Base-by-base conservation (phyloP, 192 early-diverging fungal species). In the Podila horticola region DNA sequence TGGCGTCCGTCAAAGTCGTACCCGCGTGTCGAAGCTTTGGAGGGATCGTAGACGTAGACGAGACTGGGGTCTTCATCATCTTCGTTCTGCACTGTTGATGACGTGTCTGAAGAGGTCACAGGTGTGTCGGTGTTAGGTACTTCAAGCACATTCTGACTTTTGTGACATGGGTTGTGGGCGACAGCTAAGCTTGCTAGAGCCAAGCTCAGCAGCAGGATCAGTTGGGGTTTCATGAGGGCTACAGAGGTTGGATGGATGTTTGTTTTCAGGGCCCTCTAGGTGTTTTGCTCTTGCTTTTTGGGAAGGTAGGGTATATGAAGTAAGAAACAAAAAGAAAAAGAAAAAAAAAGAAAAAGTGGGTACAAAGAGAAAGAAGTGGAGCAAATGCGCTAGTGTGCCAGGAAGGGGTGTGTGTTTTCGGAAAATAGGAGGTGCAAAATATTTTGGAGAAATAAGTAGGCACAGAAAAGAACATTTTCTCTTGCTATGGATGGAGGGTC, bases 1-100 rank as follows among this genome's bases (percentile, higher is more conserved):
- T 81, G 77, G 24, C 77, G 66, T 20, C 77, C 71, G 50, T 73
- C 60, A n/a, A 62, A 31, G 17, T 73, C 71, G 24, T 81, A 81
- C 15, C 77, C 77, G 0, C 66, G 70, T 5, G 62, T 73, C 30
- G 63, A 72, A 30, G 67, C 67, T 36, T 73, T 81, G 33, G 71
- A 69, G 0, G 45, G 24, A 48, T 81, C 76, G 24, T 57, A 31
- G 13, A 79, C 70, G 55, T 79, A 79, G 3, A 6, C 31, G n/a
- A 51, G 22, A 3, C 50, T 28, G 1, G 67, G 29, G 33, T 77
- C 20, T 31, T 62, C 30, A 29, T 70, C 68, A 2, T 48, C 45
- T 17, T 34, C 49, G n/a, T 58, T 10, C 19, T 51, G 17, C 41
- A 5, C 11, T 64, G 31, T 41, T 12, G 55, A 58, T 41, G 67